Conservation (phyloP, 1,284 basidiomycete species). For the Pseudozyma sp. region DNA sequence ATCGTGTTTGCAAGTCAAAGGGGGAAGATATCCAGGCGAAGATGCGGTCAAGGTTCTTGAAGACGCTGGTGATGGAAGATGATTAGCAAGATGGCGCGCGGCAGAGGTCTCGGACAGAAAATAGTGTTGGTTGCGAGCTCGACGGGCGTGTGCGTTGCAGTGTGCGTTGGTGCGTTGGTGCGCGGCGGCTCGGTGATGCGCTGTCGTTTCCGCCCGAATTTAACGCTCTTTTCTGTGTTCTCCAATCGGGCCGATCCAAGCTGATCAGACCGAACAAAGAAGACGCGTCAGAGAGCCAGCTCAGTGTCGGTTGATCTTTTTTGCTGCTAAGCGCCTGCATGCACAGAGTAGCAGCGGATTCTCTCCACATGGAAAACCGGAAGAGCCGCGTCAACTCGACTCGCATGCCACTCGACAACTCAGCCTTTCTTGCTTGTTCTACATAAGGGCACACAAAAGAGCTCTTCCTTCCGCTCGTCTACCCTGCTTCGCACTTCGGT, state of each 20-base stretch:
- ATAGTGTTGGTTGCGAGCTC: slow-evolving; percentile 6
- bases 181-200: slow-evolving; percentile 5
- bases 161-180: background rate
- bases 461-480: background rate
- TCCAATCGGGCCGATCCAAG: background rate
- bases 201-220: slow-evolving; percentile 5
- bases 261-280: background rate
- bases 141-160: slow-evolving; percentile 1
- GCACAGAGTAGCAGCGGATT: background rate
- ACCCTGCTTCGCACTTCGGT: no score
- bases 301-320: background rate
- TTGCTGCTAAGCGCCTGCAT: no score
- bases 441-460: no score
- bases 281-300: slow-evolving; percentile 8
- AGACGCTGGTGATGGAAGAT: no score
- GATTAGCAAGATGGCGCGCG: no score
- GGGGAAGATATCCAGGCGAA: no score
- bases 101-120: no score
- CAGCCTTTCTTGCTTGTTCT: slow-evolving; percentile 1
- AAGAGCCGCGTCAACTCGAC: background rate
- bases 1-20: no score
- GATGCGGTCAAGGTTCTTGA: no score
- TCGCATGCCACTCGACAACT: background rate
- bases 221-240: no score
- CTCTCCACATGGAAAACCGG: slow-evolving; percentile 8